Evolutionary conservation across 768 basidiomycete species (phyloP).

Genomic region (Leccinellum rugosiceps): DNA sequence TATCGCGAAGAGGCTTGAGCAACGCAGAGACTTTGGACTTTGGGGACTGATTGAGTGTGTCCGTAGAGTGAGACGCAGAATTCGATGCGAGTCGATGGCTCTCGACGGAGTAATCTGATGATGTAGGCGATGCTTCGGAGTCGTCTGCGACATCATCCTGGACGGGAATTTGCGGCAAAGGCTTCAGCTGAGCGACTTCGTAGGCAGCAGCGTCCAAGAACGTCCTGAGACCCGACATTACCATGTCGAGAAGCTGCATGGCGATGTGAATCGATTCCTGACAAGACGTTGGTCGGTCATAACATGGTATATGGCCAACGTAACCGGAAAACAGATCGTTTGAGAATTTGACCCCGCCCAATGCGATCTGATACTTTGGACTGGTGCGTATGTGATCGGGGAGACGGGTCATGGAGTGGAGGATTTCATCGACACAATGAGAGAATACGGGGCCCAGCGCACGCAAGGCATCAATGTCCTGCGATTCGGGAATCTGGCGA

Average conservation of each 20-base stretch:
- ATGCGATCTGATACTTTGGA: conserved; percentile 21
- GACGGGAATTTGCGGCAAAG: conserved; percentile 24
- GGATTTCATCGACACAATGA: conserved; percentile 25
- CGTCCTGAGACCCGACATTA: conserved; percentile 30
- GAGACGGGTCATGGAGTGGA: conserved; percentile 24
- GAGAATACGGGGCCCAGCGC: conserved; percentile 26
- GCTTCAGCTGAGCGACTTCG: conserved; percentile 26
- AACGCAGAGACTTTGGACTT: conserved; percentile 16
- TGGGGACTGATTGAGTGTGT: background rate
- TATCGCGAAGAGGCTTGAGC: conserved; percentile 14
- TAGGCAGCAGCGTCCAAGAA: conserved; percentile 31
- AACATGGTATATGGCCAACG: conserved; percentile 8
- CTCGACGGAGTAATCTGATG: conserved; percentile 6
- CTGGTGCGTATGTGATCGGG: conserved; percentile 19
- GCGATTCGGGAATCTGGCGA: conserved; percentile 18
- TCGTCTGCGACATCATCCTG: conserved; percentile 1
- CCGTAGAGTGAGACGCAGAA: conserved; percentile 1
- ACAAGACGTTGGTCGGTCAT: conserved; percentile 1
- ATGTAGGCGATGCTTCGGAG: background rate
- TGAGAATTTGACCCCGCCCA: conserved; percentile 20
- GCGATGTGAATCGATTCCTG: conserved; percentile 12
- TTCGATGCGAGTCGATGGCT: background rate
- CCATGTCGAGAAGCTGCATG: conserved; percentile 30
- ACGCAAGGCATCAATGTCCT: conserved; percentile 27
- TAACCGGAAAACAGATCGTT: conserved; percentile 23